These are phyloP conservation scores for Fusarium dimerum DNA, from an alignment of 2,329 filamentous ascomycete species.

Conservation along the genomic window DNA sequence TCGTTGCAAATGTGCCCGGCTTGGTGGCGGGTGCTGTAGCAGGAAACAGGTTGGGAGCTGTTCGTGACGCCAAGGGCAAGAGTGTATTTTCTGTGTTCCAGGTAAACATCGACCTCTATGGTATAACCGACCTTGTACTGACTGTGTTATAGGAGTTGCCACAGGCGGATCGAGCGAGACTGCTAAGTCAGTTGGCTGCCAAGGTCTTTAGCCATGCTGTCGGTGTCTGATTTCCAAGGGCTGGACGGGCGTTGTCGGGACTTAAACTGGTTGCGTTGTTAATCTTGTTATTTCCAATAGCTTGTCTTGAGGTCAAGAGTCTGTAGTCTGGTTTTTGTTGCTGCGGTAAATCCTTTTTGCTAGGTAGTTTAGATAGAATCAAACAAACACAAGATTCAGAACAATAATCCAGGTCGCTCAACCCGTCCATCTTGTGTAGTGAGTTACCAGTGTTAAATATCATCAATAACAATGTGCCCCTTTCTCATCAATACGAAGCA, in stretches of 20 bases:
- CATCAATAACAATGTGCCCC: too few relatives aligned
- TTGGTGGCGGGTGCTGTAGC: slow-evolving; percentile 88
- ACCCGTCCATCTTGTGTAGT: too few relatives aligned
- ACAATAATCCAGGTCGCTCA: not conserved
- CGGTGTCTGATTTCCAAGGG: slow-evolving; percentile 43
- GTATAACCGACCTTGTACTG: not conserved
- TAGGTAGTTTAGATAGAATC: not conserved
- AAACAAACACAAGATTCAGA: not conserved
- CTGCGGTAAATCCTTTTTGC: not conserved
- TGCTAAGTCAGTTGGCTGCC: slow-evolving; percentile 81
- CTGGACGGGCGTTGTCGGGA: slow-evolving; percentile 13
- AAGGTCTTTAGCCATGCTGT: slow-evolving; percentile 84
- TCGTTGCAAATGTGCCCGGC: slow-evolving; percentile 89
- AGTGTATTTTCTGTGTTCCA: slow-evolving; percentile 90
- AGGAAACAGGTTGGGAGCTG: slow-evolving; percentile 85
- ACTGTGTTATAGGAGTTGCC: slow-evolving; percentile 66
- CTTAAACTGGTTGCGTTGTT: slow-evolving; percentile 8
- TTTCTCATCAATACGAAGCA: not conserved
- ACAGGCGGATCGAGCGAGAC: slow-evolving; percentile 74
- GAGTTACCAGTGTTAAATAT: too few relatives aligned
- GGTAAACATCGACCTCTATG: slow-evolving; percentile 31
- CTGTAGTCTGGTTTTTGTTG: not conserved
- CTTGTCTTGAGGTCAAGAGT: too few relatives aligned
- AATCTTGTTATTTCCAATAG: not conserved
- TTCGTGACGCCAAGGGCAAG: slow-evolving; percentile 89